phyloP scores from a whole-genome alignment of 1,284 basidiomycete genomes.

The Tylopilus sp. region DNA sequence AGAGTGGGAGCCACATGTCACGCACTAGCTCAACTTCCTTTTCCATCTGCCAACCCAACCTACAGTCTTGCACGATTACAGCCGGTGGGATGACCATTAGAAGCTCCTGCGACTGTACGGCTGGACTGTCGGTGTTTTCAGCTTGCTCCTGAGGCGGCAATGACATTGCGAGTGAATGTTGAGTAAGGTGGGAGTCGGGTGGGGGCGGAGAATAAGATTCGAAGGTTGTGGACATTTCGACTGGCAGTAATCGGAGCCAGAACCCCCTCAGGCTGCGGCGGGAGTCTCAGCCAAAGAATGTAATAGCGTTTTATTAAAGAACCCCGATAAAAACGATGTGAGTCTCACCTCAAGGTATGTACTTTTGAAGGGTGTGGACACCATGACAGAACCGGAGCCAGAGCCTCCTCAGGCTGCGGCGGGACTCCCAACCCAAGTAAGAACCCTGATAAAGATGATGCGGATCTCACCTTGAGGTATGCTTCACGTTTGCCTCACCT shows the following conservation, averaged over 20 bases:
- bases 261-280: too few relatives aligned
- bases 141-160: background rate
- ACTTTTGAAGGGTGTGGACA: background rate
- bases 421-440: background rate
- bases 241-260: too few relatives aligned
- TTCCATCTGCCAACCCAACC: background rate
- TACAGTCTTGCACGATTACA: background rate
- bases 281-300: background rate
- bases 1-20: background rate
- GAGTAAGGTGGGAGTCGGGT: background rate
- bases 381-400: background rate
- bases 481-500: background rate
- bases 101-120: background rate
- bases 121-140: too few relatives aligned
- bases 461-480: too few relatives aligned
- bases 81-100: background rate
- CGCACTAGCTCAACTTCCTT: background rate
- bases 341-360: too few relatives aligned
- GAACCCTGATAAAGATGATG: too few relatives aligned
- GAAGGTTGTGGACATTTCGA: background rate
- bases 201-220: background rate
- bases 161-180: background rate
- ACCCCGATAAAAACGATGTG: too few relatives aligned
- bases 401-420: background rate
- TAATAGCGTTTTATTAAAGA: too few relatives aligned